phyloP scores from a whole-genome alignment of 805 yeast genomes.

The Pichia heedii region DNA sequence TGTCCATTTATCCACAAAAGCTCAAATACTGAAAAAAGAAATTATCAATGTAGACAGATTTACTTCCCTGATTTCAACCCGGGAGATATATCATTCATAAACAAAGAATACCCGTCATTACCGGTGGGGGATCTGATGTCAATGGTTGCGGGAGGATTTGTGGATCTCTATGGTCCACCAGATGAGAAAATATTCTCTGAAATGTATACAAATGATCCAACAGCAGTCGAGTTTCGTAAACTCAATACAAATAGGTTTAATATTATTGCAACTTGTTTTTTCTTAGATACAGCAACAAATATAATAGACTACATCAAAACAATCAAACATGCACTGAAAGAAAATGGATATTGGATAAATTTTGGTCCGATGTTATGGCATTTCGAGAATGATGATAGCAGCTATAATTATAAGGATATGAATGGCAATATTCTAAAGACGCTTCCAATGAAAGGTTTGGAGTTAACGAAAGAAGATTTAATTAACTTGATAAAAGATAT shows the following conservation, averaged over 20 bases:
- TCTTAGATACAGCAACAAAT: slow-evolving; percentile 56
- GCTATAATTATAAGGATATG: slow-evolving; percentile 16
- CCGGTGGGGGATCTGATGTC: slow-evolving; percentile 49
- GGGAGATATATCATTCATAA: slow-evolving; percentile 27
- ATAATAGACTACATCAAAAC: slow-evolving; percentile 48
- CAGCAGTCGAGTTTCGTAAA: slow-evolving; percentile 34
- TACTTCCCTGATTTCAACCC: slow-evolving; percentile 47
- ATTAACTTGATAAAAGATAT: slow-evolving; percentile 33
- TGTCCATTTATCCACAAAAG: slow-evolving; percentile 49
- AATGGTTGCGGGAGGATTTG: slow-evolving; percentile 66
- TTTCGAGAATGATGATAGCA: slow-evolving; percentile 42
- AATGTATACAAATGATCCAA: slow-evolving; percentile 29
- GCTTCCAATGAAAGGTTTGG: slow-evolving; percentile 44
- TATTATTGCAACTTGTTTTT: slow-evolving; percentile 46
- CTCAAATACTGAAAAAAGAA: slow-evolving; percentile 36
- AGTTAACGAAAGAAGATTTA: slow-evolving; percentile 49
- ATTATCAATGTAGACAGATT: slow-evolving; percentile 42
- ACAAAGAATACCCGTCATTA: slow-evolving; percentile 29
- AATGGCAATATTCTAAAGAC: slow-evolving; percentile 17
- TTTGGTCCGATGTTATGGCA: slow-evolving; percentile 71
- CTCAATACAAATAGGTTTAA: slow-evolving; percentile 33
- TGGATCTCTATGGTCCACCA: slow-evolving; percentile 54
- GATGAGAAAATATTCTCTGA: slow-evolving; percentile 27
- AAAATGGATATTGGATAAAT: slow-evolving; percentile 49
- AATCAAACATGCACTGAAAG: slow-evolving; percentile 35